A percentile compares a stretch with the other conserved stretches of the same genome.
phyloP scores from a whole-genome alignment of 768 basidiomycete genomes.

The Dendrothele bispora region DNA sequence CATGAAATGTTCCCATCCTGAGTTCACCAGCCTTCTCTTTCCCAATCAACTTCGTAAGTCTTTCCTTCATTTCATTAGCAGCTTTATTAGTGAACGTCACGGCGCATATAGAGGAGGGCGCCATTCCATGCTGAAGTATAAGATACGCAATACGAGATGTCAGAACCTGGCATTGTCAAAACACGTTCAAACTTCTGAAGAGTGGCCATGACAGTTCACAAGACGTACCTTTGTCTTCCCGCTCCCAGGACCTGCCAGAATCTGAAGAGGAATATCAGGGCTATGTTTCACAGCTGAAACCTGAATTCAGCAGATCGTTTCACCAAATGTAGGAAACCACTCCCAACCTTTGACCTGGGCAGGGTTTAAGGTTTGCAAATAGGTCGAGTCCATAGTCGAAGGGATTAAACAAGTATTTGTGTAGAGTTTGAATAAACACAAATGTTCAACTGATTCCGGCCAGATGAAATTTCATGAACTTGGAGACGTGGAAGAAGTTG shows the following conservation, averaged over 20 bases:
- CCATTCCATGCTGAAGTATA: conserved; percentile 49
- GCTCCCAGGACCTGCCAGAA: conserved; percentile 77
- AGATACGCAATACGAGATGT: conserved; percentile 70
- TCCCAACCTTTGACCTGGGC: conserved; percentile 6
- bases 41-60: conserved; percentile 69
- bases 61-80: conserved; percentile 80
- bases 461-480: too few relatives aligned
- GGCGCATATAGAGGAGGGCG: conserved; percentile 65
- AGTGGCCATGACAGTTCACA: neutral
- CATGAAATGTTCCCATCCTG: conserved; percentile 77
- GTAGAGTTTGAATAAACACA: too few relatives aligned
- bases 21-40: conserved; percentile 52
- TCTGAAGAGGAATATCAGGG: conserved; percentile 67
- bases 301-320: neutral
- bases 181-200: neutral
- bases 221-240: conserved; percentile 63
- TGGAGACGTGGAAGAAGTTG: too few relatives aligned
- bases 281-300: conserved; percentile 63
- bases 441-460: too few relatives aligned
- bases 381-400: conserved; percentile 5
- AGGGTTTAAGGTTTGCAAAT: neutral
- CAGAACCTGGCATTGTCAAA: conserved; percentile 41
- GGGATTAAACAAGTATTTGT: too few relatives aligned
- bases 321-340: neutral
- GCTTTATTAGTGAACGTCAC: conserved; percentile 93